A percentile compares a stretch with the other conserved stretches of the same genome.
Evolutionary conservation across 441 rosid genomes (phyloP).

Genomic region (Aleurites moluccanus): DNA sequence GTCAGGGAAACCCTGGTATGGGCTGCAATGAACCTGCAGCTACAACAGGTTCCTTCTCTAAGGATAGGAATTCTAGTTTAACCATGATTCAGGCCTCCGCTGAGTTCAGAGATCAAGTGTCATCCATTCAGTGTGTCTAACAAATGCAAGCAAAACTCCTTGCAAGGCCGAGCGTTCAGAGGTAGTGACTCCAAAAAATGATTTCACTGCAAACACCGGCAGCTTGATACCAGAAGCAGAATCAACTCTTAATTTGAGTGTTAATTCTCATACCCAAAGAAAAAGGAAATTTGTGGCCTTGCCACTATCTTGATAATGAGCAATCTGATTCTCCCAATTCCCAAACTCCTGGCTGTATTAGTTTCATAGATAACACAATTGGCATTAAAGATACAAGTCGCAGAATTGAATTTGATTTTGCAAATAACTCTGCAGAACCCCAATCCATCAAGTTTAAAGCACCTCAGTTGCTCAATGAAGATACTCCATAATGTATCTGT

Average conservation of each 20-base stretch:
- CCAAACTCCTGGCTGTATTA: slow-evolving; percentile 29
- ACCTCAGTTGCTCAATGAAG: slow-evolving; percentile 8
- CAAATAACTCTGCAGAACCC: slow-evolving; percentile 30
- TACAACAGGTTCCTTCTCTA: slow-evolving; percentile 55
- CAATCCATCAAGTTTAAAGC: slow-evolving; percentile 32
- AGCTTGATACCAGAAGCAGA: slow-evolving; percentile 51
- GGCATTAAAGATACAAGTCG: slow-evolving; percentile 37
- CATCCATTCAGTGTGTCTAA: slow-evolving; percentile 40
- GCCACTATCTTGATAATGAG: slow-evolving; percentile 42
- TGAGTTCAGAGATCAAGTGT: slow-evolving; percentile 44
- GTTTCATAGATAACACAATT: slow-evolving; percentile 28
- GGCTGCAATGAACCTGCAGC: slow-evolving; percentile 34
- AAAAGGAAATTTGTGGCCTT: slow-evolving; percentile 52
- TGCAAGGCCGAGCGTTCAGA: slow-evolving; percentile 33
- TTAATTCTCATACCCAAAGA: slow-evolving; percentile 67
- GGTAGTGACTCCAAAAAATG: slow-evolving; percentile 50
- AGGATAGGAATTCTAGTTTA: slow-evolving; percentile 49
- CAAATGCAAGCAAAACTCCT: slow-evolving; percentile 36
- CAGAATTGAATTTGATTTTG: slow-evolving; percentile 54
- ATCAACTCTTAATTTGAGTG: slow-evolving; percentile 57
- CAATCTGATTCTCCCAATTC: slow-evolving; percentile 32
- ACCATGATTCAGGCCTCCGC: slow-evolving; percentile 51
- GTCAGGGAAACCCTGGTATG: slow-evolving; percentile 59
- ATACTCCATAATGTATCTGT: slow-evolving; percentile 20
- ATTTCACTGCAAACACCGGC: slow-evolving; percentile 33